phyloP scores from a whole-genome alignment of 176 grass and related monocot genomes.

The Otatea glauca region DNA sequence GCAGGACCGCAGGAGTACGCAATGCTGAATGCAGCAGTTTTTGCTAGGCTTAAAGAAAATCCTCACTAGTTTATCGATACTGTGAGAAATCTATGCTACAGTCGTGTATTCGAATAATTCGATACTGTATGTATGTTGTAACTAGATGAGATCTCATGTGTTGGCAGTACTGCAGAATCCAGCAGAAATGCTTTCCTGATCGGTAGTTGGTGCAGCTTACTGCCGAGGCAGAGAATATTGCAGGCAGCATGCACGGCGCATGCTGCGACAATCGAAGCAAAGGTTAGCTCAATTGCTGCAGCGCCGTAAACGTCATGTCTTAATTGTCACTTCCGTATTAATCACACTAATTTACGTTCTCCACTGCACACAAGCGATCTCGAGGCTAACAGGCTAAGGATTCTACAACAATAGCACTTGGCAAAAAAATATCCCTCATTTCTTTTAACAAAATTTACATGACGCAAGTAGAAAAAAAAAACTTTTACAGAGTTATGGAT shows the following conservation, averaged over 20 bases:
- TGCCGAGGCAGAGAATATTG: constrained; percentile 14
- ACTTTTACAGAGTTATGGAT: not conserved
- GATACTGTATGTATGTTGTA: not conserved
- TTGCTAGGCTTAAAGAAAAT: no score
- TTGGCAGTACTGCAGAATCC: not conserved
- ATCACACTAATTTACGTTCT: not conserved
- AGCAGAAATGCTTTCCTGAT: not conserved
- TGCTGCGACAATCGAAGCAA: not conserved
- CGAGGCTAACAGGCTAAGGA: not conserved
- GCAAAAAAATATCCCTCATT: not conserved
- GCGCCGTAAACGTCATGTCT: not conserved
- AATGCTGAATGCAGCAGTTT: no score
- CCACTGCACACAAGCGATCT: not conserved
- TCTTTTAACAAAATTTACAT: not conserved
- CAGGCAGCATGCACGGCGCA: not conserved
- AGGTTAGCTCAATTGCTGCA: not conserved
- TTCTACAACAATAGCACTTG: not conserved
- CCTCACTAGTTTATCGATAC: not conserved
- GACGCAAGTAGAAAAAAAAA: not conserved
- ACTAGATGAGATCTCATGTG: not conserved
- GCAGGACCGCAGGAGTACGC: no score
- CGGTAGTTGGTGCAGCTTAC: not conserved
- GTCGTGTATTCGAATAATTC: no score
- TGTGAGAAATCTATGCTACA: not conserved
- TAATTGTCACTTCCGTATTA: not conserved